Base-by-base conservation (phyloP, 2,329 filamentous ascomycete genomes). In the Xylaria digitata region DNA sequence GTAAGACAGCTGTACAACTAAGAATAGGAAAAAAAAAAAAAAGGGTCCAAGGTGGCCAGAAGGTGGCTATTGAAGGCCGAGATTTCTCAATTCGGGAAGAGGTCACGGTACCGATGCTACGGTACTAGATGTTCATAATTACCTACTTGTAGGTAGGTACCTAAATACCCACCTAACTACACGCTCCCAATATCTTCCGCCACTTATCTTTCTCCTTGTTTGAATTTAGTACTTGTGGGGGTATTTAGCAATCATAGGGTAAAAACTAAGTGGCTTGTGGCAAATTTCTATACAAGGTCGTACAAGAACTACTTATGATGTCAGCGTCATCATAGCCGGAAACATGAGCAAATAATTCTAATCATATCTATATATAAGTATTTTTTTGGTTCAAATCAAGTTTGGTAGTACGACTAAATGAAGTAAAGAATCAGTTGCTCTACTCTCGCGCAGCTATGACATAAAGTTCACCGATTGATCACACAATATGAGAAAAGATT, bases 41-140 rank as follows among this genome's bases (percentile, higher is more conserved):
- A 11, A 30, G 2, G 2, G 6, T 6, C n/a, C 9, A n/a, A 48
- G n/a, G 30, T 37, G 43, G 43, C 43, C 37, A 48, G 11, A 48
- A 23, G 13, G 37, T 23, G 50, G 26, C 26, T 5, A 26, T 52
- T 52, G 30, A 8, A 43, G 6, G 26, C 26, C 26, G 26, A 26
- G 26, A 15, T 40, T 52, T 32, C 55, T 34, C 19, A 8, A 60
- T 50, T 32, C 23, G 54, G 61, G 43, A 64, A 54, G 55, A 60
- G 61, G 61, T 63, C 61, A 60, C 61, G 42, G 11, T 49, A 26
- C 60, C 23, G n/a, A 34, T 52, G 6, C 49, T 1, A 52, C 23
- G 49, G 49, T 34, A 52, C 17, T 17, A 19, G 19, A 34, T 17
- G 49, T 15, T 32, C 17, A 13, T 17, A n/a, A n/a, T 8, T 13